Base-by-base conservation (phyloP, 192 early-diverging fungal species). In the Coemansia sp. region DNA sequence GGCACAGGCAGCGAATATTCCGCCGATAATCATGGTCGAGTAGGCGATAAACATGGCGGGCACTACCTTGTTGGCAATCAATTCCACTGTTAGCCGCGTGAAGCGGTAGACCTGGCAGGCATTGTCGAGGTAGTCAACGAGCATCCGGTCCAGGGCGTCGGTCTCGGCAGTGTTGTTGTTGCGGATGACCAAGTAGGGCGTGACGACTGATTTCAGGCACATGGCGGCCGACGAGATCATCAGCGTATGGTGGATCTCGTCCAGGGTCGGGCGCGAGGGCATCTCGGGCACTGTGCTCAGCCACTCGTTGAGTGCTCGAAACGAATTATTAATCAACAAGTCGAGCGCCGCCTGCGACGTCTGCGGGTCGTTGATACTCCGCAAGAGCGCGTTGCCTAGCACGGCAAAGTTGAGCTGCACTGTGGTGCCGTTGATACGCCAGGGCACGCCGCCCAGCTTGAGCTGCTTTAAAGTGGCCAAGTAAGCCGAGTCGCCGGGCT, bases 341-440 rank as follows among this genome's bases (percentile, higher is more conserved):
- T 81, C 78, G 26, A 81, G 67, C 2, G 69, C 58, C 4, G 49
- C 64, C 46, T 68, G 64, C 53, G 70, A 50, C 38, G 59, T 64
- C 63, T 72, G 62, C 43, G 78, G 78, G 65, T 80, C 78, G 67
- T 53, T 66, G 50, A 80, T 72, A 42, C 63, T 50, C 49, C 73
- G 73, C 67, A 80, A 44, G 6, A 80, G 43, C 9, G 73, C 73
- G 52, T 80, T 80, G 43, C 73, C 78, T 35, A 80, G 69, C 40
- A 80, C 66, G 0, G 73, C 69, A 68, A 80, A 80, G 69, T 80
- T 80, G 32, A 80, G 50, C 67, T 80, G 78, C 66, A 80, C 66
- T 0, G 70, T 72, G 44, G 33, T 67, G 26, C 78, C 78, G 60
- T 80, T 80, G 46, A 69, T 57, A 38, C 59, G 63, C 73, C 78